phyloP scores from a whole-genome alignment of 176 grass and related monocot species.

The Phoenix roebelenii region DNA sequence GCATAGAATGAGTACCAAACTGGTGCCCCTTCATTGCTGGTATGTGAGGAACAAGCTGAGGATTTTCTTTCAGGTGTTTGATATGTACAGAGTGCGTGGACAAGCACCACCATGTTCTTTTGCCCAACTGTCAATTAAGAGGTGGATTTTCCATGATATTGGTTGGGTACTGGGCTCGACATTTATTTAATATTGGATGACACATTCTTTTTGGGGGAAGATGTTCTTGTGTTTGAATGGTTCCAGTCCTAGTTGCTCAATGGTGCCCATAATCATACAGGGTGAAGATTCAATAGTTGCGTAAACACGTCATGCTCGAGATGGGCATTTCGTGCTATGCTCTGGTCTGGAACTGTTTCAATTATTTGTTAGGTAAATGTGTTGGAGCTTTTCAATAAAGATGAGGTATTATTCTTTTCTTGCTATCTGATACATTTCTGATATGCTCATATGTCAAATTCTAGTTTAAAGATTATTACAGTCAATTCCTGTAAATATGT shows the following conservation, averaged over 20 bases:
- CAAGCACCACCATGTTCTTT: conserved; percentile 15
- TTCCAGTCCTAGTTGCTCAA: conserved; percentile 16
- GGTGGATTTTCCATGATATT: not conserved
- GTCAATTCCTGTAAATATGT: too few relatives aligned
- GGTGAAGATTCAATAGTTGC: conserved; percentile 16
- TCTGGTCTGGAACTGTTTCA: conserved; percentile 22
- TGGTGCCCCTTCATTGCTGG: not conserved
- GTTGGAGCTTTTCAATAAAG: conserved; percentile 55
- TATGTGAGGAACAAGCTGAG: not conserved
- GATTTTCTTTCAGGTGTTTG: not conserved
- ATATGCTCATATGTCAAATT: conserved; percentile 2
- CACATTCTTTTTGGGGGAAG: conserved; percentile 33
- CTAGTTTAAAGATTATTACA: too few relatives aligned
- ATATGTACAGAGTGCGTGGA: conserved; percentile 12
- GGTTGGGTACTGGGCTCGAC: conserved; percentile 9
- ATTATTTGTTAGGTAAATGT: conserved; percentile 47
- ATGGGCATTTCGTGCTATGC: conserved; percentile 10
- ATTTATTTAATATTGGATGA: conserved; percentile 1
- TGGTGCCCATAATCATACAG: conserved; percentile 19
- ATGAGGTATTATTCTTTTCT: conserved; percentile 46
- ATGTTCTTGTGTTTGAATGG: conserved; percentile 9
- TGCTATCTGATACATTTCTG: not conserved
- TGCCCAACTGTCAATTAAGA: conserved; percentile 2
- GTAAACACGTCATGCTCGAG: conserved; percentile 17
- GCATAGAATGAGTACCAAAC: conserved; percentile 6